Conservation (phyloP, 805 yeast species). For the Debaryomyces prosopidis region DNA sequence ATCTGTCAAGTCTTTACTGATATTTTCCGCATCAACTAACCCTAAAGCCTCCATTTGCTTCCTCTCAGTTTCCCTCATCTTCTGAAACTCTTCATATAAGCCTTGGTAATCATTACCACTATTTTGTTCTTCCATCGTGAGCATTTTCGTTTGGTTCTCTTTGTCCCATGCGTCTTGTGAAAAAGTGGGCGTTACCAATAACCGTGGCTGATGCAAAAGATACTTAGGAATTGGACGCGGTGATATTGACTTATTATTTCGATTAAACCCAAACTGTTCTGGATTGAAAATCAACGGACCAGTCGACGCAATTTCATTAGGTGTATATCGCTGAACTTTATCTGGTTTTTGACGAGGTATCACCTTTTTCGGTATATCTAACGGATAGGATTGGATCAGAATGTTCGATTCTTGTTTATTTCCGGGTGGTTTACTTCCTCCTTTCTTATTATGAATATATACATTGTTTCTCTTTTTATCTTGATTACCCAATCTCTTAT, state of each 20-base stretch:
- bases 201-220: constrained; percentile 35
- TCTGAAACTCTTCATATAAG: constrained; percentile 72
- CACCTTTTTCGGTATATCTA: constrained; percentile 17
- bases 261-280: constrained; percentile 27
- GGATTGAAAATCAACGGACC: constrained; percentile 35
- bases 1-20: constrained; percentile 77
- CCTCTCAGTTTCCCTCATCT: constrained; percentile 74
- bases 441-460: not conserved
- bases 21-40: constrained; percentile 84
- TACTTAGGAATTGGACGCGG: constrained; percentile 37
- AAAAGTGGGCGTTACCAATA: constrained; percentile 33
- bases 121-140: constrained; percentile 45
- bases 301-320: constrained; percentile 19
- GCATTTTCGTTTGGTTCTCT: constrained; percentile 66
- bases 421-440: not conserved
- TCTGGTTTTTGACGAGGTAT: constrained; percentile 20
- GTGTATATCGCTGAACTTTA: constrained; percentile 18
- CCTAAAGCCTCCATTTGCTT: constrained; percentile 75
- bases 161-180: constrained; percentile 64
- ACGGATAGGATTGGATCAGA: constrained; percentile 6
- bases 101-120: constrained; percentile 62
- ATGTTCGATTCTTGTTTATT: not conserved
- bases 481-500: constrained; percentile 1
- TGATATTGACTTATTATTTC: constrained; percentile 3
- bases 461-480: constrained; percentile 1